Evolutionary conservation across 1,284 basidiomycete species (phyloP).

Genomic region (Boletus semigastroideus): DNA sequence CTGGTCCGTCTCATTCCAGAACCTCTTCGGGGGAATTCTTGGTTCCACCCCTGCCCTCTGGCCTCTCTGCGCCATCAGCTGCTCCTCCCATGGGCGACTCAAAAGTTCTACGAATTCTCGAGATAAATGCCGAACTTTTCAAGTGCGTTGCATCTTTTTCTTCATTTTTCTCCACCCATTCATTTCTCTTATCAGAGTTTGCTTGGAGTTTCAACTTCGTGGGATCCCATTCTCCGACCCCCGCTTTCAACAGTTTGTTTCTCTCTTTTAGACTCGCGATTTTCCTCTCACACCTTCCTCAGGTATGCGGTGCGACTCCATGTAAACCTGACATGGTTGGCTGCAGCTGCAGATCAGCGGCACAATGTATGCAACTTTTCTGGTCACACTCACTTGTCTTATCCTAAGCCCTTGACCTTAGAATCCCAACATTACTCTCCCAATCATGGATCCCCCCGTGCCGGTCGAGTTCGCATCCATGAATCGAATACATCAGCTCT

Average conservation of each 20-base stretch:
- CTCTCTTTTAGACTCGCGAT: not conserved
- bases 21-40: slow-evolving; percentile 29
- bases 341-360: slow-evolving; percentile 57
- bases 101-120: slow-evolving; percentile 59
- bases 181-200: slow-evolving; percentile 40
- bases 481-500: slow-evolving; percentile 61
- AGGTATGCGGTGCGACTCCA: slow-evolving; percentile 61
- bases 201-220: slow-evolving; percentile 55
- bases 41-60: slow-evolving; percentile 19
- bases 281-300: slow-evolving; percentile 10
- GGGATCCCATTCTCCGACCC: slow-evolving; percentile 49
- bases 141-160: slow-evolving; percentile 43
- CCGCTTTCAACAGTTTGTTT: slow-evolving; percentile 56
- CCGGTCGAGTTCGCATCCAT: slow-evolving; percentile 48
- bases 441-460: slow-evolving; percentile 57
- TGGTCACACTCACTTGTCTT: not conserved
- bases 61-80: slow-evolving; percentile 6
- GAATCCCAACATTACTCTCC: slow-evolving; percentile 42
- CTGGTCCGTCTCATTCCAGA: slow-evolving; percentile 28
- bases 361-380: slow-evolving; percentile 41
- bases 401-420: slow-evolving; percentile 17
- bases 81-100: slow-evolving; percentile 35
- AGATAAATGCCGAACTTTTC: slow-evolving; percentile 64
- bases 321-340: slow-evolving; percentile 67
- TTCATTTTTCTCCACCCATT: not conserved